A percentile compares a stretch with the other conserved stretches of the same genome.
Conservation (phyloP, 352 stramenopile species). For the Pythium apleroticum region DNA sequence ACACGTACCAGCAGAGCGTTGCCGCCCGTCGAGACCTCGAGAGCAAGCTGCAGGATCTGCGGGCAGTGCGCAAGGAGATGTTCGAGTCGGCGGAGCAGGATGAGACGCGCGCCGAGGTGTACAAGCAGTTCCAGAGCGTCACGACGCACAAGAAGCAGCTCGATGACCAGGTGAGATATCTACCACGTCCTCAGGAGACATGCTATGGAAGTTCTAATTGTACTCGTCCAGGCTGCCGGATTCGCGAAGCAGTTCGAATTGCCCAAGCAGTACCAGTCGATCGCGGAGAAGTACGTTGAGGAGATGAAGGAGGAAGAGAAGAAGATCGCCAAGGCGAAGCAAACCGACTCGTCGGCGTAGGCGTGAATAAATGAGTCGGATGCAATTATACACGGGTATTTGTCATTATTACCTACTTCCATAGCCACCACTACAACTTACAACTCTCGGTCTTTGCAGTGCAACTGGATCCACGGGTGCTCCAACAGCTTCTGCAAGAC, state of each 20-base stretch:
- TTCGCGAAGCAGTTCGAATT: slow-evolving; percentile 82
- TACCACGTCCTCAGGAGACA: too few relatives aligned
- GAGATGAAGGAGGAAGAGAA: slow-evolving; percentile 34
- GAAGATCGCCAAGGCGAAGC: slow-evolving; percentile 12
- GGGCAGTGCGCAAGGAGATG: slow-evolving; percentile 55
- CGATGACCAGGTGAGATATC: slow-evolving; percentile 47
- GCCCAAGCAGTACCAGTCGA: slow-evolving; percentile 63
- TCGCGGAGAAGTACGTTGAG: slow-evolving; percentile 50
- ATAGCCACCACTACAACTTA: slow-evolving; percentile 5
- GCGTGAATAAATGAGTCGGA: background rate
- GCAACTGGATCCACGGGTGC: slow-evolving; percentile 94
- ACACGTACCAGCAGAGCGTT: slow-evolving; percentile 65
- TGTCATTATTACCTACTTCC: slow-evolving; percentile 18
- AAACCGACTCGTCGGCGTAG: background rate
- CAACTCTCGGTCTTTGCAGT: slow-evolving; percentile 41
- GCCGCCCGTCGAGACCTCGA: slow-evolving; percentile 54
- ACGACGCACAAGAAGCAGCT: slow-evolving; percentile 64
- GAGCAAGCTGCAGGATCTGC: slow-evolving; percentile 59
- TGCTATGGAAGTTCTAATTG: too few relatives aligned
- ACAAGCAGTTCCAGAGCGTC: slow-evolving; percentile 53
- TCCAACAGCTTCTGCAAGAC: slow-evolving; percentile 90
- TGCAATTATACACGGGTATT: slow-evolving; percentile 9
- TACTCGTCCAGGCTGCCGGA: slow-evolving; percentile 52
- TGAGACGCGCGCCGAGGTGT: slow-evolving; percentile 52
- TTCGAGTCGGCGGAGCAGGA: slow-evolving; percentile 59